Percentiles rank a stretch among this genome's conserved stretches.
These are phyloP conservation scores for Polychaeton citri DNA, from an alignment of 2,329 filamentous ascomycete species.

Conservation along the genomic window DNA sequence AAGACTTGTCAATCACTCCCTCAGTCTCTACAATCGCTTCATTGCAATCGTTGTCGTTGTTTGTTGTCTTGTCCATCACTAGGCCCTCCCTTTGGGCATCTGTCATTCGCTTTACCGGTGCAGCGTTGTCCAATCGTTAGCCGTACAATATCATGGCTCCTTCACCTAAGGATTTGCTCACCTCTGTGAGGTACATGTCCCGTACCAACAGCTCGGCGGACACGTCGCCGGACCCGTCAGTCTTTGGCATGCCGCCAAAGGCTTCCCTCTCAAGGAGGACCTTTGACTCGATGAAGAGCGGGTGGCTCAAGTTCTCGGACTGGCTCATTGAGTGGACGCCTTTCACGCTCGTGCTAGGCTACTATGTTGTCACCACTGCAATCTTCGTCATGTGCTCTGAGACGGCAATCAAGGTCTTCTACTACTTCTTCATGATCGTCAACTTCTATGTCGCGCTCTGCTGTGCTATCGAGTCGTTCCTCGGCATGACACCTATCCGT, in stretches of 20 bases:
- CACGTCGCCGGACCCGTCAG: background rate
- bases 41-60: too few species aligned
- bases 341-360: constrained; percentile 14
- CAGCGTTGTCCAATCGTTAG: too few species aligned
- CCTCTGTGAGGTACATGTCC: background rate
- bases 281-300: background rate
- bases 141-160: background rate
- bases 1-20: too few species aligned
- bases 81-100: too few species aligned
- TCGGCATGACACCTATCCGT: constrained; percentile 18
- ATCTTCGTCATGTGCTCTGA: constrained; percentile 16
- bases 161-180: background rate
- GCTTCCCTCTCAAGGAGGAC: background rate
- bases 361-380: constrained; percentile 18
- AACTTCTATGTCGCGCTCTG: constrained; percentile 19
- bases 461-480: constrained; percentile 18
- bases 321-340: constrained; percentile 19
- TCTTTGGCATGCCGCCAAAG: background rate
- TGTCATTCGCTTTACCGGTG: too few species aligned
- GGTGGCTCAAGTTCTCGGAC: constrained; percentile 11
- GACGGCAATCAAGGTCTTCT: constrained; percentile 17
- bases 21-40: too few species aligned
- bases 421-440: constrained; percentile 20
- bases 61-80: too few species aligned
- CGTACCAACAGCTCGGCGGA: background rate